These are phyloP conservation scores for Quercus gilva DNA, from an alignment of 306 rosid genomes.

Conservation along the genomic window DNA sequence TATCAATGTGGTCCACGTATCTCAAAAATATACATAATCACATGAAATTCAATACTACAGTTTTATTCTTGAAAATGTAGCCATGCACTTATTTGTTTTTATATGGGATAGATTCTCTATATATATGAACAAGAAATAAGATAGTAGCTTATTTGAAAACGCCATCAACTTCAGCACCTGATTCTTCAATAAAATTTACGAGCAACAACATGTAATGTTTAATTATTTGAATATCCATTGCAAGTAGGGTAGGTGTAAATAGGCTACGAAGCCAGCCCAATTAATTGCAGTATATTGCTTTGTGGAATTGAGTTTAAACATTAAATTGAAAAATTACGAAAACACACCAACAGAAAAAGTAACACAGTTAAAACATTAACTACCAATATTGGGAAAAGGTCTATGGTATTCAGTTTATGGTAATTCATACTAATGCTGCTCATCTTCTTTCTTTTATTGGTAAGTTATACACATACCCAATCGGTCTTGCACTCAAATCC, in stretches of 20 bases:
- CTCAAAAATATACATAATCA: background rate
- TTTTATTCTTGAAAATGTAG: background rate
- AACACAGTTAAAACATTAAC: background rate
- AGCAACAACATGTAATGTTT: background rate
- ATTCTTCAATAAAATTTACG: background rate
- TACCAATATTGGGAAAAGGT: background rate
- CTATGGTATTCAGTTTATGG: background rate
- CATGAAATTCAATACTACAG: background rate
- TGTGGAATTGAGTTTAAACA: background rate
- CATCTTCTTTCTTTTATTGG: too few species aligned
- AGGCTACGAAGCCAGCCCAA: background rate
- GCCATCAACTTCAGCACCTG: background rate
- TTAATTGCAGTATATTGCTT: background rate
- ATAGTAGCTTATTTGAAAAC: background rate
- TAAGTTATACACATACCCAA: too few species aligned
- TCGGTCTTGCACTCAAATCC: too few species aligned
- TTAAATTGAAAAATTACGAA: background rate
- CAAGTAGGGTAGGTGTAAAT: background rate
- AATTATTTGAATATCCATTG: background rate
- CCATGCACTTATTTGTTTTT: background rate
- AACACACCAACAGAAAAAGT: background rate
- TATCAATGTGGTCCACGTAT: background rate
- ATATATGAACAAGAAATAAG: background rate
- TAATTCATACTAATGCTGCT: background rate
- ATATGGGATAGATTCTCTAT: background rate